Evolutionary conservation across 2,329 filamentous ascomycete genomes (phyloP), one percentile per base, ranked within the genome.

Genomic region (Penicillium sp.): DNA sequence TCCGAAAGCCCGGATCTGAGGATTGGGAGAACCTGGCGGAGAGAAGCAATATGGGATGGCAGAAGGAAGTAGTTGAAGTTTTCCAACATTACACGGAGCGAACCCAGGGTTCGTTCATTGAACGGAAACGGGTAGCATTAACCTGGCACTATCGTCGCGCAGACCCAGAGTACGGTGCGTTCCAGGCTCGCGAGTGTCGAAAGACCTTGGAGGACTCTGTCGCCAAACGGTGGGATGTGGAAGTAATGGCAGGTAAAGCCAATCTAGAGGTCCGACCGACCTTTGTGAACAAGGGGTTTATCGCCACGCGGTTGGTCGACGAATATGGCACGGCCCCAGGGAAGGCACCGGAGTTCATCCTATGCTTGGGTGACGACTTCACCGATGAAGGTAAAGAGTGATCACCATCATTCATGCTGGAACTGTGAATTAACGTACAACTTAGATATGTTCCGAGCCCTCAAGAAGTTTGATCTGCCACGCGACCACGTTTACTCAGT

Each of bases 201-300:
- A 85, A 85, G 66, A 82, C 90, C 57, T 79, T 98, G 15, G 85
- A 94, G 65, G 74, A 77, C 4, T 87, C 82, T 0, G 85, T 95
- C 0, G 83, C 75, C 45, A 85, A 83, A 64, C 82, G 82, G 56
- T 95, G 85, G 80, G 89, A 95, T 42, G 87, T 97, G 3, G 91
- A 97, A 62, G 89, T 98, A 52, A 97, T 97, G 89, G 81, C 83
- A 0, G 93, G 93, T 61, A 98, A 97, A 73, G 91, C 91, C 54
- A 97, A 97, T 66, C 77, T 98, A 24, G 93, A 98, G 70, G 91
- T 97, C 29, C 84, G 93, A n/a, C 91, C 91, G 26, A 90, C 84
- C 1, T 95, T 95, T 63, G 89, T 98, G 73, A 97, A 97, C 77
- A 98, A 98, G 75, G 93, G 93, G 28, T 89, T 94, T 70, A 97